A percentile compares a stretch with the other conserved stretches of the same genome.
These are phyloP conservation scores for Logfia minima DNA, from an alignment of 129 eudicot species.

Conservation along the genomic window DNA sequence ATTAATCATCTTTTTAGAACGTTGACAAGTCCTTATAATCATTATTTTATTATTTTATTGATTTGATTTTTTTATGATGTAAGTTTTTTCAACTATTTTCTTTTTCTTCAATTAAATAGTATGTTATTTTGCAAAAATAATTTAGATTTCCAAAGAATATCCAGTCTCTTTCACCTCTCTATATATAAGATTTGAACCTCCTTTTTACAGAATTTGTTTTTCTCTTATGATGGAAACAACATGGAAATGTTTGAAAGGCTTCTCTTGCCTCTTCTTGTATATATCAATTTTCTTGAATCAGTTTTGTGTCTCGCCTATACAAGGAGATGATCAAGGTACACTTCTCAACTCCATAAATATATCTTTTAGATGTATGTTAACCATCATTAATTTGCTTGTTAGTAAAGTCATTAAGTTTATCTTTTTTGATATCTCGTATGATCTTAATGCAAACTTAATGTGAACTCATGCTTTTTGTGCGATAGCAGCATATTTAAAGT, in stretches of 20 bases:
- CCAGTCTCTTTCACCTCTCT: slow-evolving; percentile 24
- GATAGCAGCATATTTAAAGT: no score
- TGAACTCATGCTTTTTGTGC: no score
- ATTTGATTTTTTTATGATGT: neutral
- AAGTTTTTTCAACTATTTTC: neutral
- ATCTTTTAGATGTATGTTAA: neutral
- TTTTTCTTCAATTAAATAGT: neutral
- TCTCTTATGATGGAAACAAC: slow-evolving; percentile 35
- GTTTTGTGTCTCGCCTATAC: slow-evolving; percentile 24
- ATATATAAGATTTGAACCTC: slow-evolving; percentile 21
- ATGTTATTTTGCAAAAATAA: neutral
- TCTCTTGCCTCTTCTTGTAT: slow-evolving; percentile 31
- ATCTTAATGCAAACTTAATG: no score
- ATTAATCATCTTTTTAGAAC: neutral
- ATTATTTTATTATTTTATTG: neutral
- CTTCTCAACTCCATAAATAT: neutral
- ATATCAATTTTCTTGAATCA: slow-evolving; percentile 32
- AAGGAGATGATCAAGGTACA: slow-evolving; percentile 39
- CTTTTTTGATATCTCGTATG: no score
- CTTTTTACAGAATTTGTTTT: slow-evolving; percentile 5
- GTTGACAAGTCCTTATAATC: neutral
- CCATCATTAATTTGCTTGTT: neutral
- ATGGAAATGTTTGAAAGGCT: slow-evolving; percentile 29
- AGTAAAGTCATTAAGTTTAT: no score
- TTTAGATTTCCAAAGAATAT: slow-evolving; percentile 13